Base-by-base conservation (phyloP, 2,329 filamentous ascomycete species). In the Botrytis medusae region DNA sequence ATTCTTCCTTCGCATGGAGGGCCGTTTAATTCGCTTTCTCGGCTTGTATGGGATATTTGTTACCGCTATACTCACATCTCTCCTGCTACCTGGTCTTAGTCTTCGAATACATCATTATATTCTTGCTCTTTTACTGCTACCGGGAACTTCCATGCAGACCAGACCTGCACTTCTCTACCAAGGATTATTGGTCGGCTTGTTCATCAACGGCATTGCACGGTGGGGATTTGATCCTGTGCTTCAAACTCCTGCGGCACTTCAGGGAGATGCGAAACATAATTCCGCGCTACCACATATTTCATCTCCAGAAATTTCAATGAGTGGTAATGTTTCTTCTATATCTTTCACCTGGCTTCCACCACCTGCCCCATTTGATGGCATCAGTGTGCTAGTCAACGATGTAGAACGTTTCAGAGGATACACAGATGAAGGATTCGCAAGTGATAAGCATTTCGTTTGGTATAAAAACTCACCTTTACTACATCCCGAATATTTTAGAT, bases 31-130 rank as follows among this genome's bases (percentile, higher is more conserved):
- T 44, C 88, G 87, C 57, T 95, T 95, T 79, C 87, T 98, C 9
- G 89, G 89, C 78, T 86, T 97, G 32, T 98, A 98, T 81, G 87
- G 86, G 34, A 84, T 93, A 7, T 88, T 97, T 76, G 83, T 89
- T 2, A 80, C 84, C 3, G 86, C 85, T n/a, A 88, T 98, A 51
- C 80, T 96, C 44, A 83, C 94, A 68, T 87, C 92, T 48, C 85
- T 97, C 20, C 84, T 88, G 1, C 83, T 97, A 9, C 95, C 95
- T 0, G 88, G 90, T 12, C 89, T 97, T 69, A 92, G 90, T 75
- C 86, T 99, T 68, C 91, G 96, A 48, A 94, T 99, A 73, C 96
- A 99, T 81, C 96, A 99, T 82, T 99, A 98, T 81, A 93, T 98
- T 76, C 86, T 98, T 7, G 94, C 91, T 1, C 87, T 99, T 22